These are phyloP conservation scores for Coemansia javaensis DNA, from an alignment of 192 early-diverging fungal genomes.

Conservation along the genomic window DNA sequence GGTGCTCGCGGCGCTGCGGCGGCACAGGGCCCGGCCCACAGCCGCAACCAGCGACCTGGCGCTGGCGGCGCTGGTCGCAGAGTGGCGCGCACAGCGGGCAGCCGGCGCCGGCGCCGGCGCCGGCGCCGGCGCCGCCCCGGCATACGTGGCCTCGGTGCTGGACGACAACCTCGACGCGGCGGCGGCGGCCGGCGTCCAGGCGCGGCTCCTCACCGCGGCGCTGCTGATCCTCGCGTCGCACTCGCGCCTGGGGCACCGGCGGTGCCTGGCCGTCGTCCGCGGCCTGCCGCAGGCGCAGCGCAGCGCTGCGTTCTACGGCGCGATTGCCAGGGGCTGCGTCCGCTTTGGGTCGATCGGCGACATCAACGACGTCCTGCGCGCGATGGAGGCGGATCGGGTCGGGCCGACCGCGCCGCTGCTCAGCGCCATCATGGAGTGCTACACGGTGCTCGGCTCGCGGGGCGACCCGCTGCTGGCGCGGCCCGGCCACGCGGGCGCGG, in stretches of 20 bases:
- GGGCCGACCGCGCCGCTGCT: conserved; percentile 3
- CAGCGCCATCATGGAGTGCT: conserved; percentile 10
- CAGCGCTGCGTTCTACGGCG: conserved; percentile 7
- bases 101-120: neutral
- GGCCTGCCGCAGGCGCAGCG: neutral
- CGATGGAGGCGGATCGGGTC: conserved; percentile 4
- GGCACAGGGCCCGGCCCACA: neutral
- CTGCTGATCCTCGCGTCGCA: conserved; percentile 16
- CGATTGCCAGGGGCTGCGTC: conserved; percentile 23
- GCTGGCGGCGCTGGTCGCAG: conserved; percentile 1
- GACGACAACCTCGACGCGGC: conserved; percentile 5
- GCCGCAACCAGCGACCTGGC: neutral
- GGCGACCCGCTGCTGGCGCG: too few relatives aligned
- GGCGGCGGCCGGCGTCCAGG: neutral
- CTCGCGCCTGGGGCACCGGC: conserved; percentile 1
- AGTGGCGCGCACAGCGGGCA: conserved; percentile 1
- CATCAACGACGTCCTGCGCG: conserved; percentile 8
- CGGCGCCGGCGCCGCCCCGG: neutral
- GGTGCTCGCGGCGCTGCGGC: conserved; percentile 7
- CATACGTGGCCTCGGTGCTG: conserved; percentile 5
- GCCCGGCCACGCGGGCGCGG: too few relatives aligned
- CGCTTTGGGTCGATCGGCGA: conserved; percentile 6
- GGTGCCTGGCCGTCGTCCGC: conserved; percentile 16
- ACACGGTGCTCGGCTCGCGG: conserved; percentile 2
- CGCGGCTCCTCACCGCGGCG: conserved; percentile 1